These are phyloP conservation scores for Citrus glauca DNA, from an alignment of 345 rosid genomes.

Conservation along the genomic window DNA sequence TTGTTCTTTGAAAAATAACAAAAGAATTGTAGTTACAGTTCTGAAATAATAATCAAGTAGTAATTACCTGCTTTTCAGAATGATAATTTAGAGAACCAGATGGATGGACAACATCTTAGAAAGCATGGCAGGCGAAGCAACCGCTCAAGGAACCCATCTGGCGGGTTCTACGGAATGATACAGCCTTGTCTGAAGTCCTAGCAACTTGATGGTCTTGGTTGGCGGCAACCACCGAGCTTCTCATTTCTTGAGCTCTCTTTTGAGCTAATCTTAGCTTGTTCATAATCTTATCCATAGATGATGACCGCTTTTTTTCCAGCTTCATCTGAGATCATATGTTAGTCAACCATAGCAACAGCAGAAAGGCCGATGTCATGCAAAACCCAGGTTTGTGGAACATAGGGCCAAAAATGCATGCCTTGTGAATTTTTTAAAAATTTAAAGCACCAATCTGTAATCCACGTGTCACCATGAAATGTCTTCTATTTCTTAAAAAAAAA, in stretches of 20 bases:
- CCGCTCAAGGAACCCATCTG: conserved; percentile 73
- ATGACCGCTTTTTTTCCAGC: conserved; percentile 87
- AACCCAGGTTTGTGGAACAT: background rate
- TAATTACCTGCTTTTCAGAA: conserved; percentile 28
- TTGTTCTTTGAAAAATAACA: background rate
- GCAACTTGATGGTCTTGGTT: conserved; percentile 45
- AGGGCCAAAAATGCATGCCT: background rate
- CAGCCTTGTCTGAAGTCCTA: conserved; percentile 35
- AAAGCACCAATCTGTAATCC: background rate
- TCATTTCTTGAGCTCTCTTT: conserved; percentile 91
- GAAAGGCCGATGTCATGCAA: background rate
- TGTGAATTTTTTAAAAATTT: background rate
- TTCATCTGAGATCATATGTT: conserved; percentile 68
- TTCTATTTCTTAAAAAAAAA: background rate
- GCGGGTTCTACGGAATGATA: conserved; percentile 46
- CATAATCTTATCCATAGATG: conserved; percentile 94
- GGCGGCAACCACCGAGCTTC: conserved; percentile 63
- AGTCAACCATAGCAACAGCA: conserved; percentile 5
- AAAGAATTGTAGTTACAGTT: background rate
- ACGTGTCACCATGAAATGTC: background rate
- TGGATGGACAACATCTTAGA: conserved; percentile 35
- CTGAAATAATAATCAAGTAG: background rate
- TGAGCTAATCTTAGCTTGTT: conserved; percentile 83
- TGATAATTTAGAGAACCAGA: background rate
- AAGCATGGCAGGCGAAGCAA: conserved; percentile 84